Conservation (phyloP, 169 alveolate species). For the Plasmodium billcollinsi region DNA sequence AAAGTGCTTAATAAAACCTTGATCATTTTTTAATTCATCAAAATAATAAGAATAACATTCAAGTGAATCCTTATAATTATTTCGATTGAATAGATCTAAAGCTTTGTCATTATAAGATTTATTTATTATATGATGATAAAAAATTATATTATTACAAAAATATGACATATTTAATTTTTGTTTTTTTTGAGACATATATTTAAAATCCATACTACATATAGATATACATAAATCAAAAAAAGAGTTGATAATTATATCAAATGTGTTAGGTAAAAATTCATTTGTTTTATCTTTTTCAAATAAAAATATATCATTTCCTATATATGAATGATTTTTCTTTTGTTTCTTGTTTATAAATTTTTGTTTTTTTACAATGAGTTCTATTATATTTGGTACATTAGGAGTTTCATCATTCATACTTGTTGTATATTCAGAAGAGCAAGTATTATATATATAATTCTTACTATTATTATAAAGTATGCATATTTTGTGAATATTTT, state of each 20-base stretch:
- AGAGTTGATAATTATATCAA: conserved; percentile 46
- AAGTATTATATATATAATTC: too few relatives aligned
- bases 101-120: not conserved
- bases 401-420: too few relatives aligned
- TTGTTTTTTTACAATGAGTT: conserved; percentile 13
- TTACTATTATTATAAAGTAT: too few relatives aligned
- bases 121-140: conserved; percentile 23
- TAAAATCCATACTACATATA: conserved; percentile 42
- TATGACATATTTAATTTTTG: conserved; percentile 4
- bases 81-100: not conserved
- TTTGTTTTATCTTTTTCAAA: conserved; percentile 6
- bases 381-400: not conserved
- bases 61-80: conserved; percentile 20
- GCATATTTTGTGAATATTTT: too few relatives aligned
- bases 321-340: not conserved
- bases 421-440: too few relatives aligned
- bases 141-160: conserved; percentile 17
- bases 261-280: conserved; percentile 22
- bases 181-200: conserved; percentile 10
- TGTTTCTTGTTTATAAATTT: conserved; percentile 31
- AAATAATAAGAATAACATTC: conserved; percentile 42
- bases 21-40: conserved; percentile 20
- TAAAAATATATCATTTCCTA: not conserved
- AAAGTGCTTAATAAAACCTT: not conserved
- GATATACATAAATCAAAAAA: conserved; percentile 67